Evolutionary conservation across 2,329 filamentous ascomycete species (phyloP).

Genomic region (Stachybotrys chlorohalonatus): DNA sequence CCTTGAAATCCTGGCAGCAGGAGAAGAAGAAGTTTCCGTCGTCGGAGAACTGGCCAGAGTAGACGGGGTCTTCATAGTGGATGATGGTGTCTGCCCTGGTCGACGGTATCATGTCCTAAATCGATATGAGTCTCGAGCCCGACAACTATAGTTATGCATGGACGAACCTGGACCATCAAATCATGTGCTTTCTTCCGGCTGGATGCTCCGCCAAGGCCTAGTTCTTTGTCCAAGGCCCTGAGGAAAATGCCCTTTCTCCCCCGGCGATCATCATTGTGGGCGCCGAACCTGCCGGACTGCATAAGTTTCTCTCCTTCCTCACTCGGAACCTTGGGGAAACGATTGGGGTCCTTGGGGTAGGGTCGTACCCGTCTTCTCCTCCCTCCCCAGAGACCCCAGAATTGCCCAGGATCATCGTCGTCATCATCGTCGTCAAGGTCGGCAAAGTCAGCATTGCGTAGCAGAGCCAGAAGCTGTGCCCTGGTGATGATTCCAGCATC

Average conservation of each 20-base stretch:
- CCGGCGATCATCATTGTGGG: conserved; percentile 45
- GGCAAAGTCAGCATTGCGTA: conserved; percentile 28
- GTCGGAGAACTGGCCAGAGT: conserved; percentile 92
- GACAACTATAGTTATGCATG: background rate
- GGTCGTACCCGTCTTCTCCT: conserved; percentile 29
- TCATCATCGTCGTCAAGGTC: conserved; percentile 27
- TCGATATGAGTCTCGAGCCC: background rate
- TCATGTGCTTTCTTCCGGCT: conserved; percentile 52
- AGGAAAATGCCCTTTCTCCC: conserved; percentile 54
- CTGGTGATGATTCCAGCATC: conserved; percentile 18
- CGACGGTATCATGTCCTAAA: conserved; percentile 65
- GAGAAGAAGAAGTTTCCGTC: conserved; percentile 97
- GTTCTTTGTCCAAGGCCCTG: conserved; percentile 70
- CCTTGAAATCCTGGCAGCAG: conserved; percentile 84
- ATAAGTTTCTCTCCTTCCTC: conserved; percentile 69
- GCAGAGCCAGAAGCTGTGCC: conserved; percentile 29
- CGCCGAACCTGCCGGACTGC: conserved; percentile 72
- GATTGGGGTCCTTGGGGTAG: conserved; percentile 37
- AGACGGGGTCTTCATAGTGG: conserved; percentile 77
- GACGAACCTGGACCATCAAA: conserved; percentile 57
- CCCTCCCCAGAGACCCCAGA: conserved; percentile 30
- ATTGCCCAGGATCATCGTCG: conserved; percentile 13
- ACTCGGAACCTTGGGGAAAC: conserved; percentile 79
- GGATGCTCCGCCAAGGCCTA: conserved; percentile 60
- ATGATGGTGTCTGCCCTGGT: conserved; percentile 77